phyloP scores from a whole-genome alignment of 164 flowering plant species.

The Nymphaea colorata region DNA sequence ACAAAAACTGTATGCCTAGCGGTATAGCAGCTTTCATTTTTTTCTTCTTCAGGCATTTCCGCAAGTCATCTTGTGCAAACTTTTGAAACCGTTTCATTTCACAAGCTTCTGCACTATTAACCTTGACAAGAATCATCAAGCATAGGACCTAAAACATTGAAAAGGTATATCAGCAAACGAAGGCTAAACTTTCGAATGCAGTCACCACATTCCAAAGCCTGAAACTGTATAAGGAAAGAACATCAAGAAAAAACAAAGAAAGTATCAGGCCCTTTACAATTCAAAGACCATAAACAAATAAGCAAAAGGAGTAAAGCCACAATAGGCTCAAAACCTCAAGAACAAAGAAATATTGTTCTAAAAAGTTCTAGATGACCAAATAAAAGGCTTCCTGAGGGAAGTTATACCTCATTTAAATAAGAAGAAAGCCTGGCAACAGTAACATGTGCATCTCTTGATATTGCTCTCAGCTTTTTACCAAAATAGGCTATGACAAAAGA shows the following conservation, averaged over 20 bases:
- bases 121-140: conserved; percentile 80
- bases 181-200: not conserved
- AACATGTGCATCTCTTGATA: conserved; percentile 58
- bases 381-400: not conserved
- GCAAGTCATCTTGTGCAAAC: conserved; percentile 56
- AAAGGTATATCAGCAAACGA: not conserved
- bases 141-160: conserved; percentile 56
- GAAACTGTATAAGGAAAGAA: not conserved
- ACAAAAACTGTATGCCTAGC: conserved; percentile 53
- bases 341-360: not conserved
- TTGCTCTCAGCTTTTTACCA: conserved; percentile 61
- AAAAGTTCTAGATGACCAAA: not conserved
- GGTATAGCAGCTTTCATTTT: conserved; percentile 88
- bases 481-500: conserved; percentile 48
- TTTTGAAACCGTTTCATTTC: conserved; percentile 57
- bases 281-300: too few relatives aligned
- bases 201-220: too few relatives aligned
- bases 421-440: conserved; percentile 64
- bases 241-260: not conserved
- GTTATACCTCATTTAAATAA: conserved; percentile 79
- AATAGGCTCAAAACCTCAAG: too few relatives aligned
- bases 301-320: too few relatives aligned
- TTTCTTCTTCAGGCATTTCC: conserved; percentile 47
- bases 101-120: conserved; percentile 59
- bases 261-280: too few relatives aligned